A percentile compares a stretch with the other conserved stretches of the same genome.
These are phyloP conservation scores for Magnaporthiopsis incrustans DNA, from an alignment of 2,329 filamentous ascomycete species.

Conservation along the genomic window DNA sequence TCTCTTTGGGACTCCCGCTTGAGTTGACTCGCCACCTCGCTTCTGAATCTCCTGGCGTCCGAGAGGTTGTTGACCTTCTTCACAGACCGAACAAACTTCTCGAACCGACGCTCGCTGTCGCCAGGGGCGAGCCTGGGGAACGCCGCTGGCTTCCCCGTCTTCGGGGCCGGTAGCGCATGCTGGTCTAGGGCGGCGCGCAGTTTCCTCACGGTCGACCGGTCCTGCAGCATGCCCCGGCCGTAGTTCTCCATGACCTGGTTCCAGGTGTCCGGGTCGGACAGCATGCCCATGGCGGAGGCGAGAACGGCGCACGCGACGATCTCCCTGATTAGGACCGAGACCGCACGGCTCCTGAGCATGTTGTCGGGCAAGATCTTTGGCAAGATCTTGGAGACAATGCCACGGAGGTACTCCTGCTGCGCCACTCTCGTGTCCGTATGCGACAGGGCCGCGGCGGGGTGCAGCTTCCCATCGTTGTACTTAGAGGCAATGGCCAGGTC, in stretches of 20 bases:
- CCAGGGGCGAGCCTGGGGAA: constrained; percentile 74
- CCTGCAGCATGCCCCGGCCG: constrained; percentile 80
- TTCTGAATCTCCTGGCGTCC: constrained; percentile 85
- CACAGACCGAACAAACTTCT: constrained; percentile 86
- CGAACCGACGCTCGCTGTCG: constrained; percentile 87
- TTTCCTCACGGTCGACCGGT: constrained; percentile 88
- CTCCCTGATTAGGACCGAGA: constrained; percentile 75
- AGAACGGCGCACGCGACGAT: constrained; percentile 90
- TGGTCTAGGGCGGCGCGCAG: constrained; percentile 87
- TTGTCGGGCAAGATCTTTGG: constrained; percentile 65
- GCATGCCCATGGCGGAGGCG: constrained; percentile 67
- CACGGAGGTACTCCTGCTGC: constrained; percentile 83
- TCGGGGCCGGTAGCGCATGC: constrained; percentile 77
- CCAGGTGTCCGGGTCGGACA: constrained; percentile 93
- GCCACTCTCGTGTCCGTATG: constrained; percentile 77
- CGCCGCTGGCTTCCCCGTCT: constrained; percentile 51
- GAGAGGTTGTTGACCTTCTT: constrained; percentile 84
- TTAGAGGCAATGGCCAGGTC: constrained; percentile 93
- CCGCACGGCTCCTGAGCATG: constrained; percentile 71
- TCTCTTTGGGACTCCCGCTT: constrained; percentile 75
- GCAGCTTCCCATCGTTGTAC: constrained; percentile 80
- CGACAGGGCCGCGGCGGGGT: constrained; percentile 74
- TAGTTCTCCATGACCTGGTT: constrained; percentile 92
- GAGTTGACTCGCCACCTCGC: constrained; percentile 84
- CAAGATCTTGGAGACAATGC: constrained; percentile 62